These are phyloP conservation scores for Fraxinus cuspidata DNA, from an alignment of 257 asterid species.

Conservation along the genomic window DNA sequence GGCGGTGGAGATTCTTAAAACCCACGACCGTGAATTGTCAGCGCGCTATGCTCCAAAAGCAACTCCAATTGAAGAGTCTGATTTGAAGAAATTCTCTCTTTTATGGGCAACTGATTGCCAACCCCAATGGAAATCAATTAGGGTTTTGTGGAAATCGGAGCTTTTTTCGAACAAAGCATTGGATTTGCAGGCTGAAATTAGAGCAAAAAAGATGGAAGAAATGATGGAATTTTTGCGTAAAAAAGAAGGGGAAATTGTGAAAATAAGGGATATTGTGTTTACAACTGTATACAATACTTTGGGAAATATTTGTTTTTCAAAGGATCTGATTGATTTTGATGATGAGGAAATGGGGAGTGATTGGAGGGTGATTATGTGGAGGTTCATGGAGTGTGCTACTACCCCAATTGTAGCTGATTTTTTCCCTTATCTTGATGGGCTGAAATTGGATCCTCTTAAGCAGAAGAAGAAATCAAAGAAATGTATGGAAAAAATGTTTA, in stretches of 20 bases:
- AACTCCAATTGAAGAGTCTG: conserved; percentile 44
- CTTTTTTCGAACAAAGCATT: conserved; percentile 35
- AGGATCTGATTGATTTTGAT: conserved; percentile 32
- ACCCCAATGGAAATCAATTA: conserved; percentile 31
- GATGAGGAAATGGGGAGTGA: conserved; percentile 30
- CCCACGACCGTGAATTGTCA: conserved; percentile 40
- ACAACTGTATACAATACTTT: conserved; percentile 29
- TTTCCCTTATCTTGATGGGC: conserved; percentile 31
- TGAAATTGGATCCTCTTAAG: conserved; percentile 23
- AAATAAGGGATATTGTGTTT: conserved; percentile 33
- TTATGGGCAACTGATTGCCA: conserved; percentile 45
- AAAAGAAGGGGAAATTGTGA: conserved; percentile 31
- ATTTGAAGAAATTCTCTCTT: conserved; percentile 36
- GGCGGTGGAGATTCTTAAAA: conserved; percentile 40
- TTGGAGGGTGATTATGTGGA: conserved; percentile 43
- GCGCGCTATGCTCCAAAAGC: conserved; percentile 50
- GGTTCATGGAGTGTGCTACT: conserved; percentile 45
- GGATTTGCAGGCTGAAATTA: conserved; percentile 20
- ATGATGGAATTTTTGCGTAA: conserved; percentile 35
- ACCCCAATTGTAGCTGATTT: conserved; percentile 45
- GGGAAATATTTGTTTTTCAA: conserved; percentile 39
- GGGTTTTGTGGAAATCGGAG: conserved; percentile 40
- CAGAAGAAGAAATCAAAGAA: conserved; percentile 24
- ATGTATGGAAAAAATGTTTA: conserved; percentile 33
- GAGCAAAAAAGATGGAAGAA: conserved; percentile 35